These are phyloP conservation scores for Trichoderma cornu-damae DNA, from an alignment of 2,329 filamentous ascomycete species.

Conservation along the genomic window DNA sequence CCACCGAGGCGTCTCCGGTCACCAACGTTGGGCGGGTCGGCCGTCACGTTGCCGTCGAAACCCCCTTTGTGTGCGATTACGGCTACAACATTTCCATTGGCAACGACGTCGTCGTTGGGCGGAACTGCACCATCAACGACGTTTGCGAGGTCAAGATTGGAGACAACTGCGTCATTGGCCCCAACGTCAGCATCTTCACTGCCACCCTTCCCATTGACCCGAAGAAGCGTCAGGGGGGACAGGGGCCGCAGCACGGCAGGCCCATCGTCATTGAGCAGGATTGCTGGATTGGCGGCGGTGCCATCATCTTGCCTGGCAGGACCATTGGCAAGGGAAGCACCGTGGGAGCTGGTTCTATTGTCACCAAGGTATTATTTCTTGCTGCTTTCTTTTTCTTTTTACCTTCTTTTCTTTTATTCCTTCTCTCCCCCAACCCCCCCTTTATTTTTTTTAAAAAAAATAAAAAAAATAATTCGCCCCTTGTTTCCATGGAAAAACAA, in stretches of 20 bases:
- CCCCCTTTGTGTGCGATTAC: conserved; percentile 89
- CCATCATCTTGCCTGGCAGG: conserved; percentile 71
- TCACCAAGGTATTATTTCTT: conserved; percentile 61
- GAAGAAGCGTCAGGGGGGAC: conserved; percentile 66
- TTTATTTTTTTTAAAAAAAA: too few relatives aligned
- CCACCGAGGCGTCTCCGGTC: conserved; percentile 47
- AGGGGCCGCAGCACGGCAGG: conserved; percentile 65
- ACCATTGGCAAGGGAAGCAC: conserved; percentile 74
- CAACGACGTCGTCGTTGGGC: conserved; percentile 75
- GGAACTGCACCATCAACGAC: conserved; percentile 81
- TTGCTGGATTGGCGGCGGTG: conserved; percentile 75
- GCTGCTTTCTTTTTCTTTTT: too few relatives aligned
- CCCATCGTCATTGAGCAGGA: conserved; percentile 78
- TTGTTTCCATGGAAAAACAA: not conserved
- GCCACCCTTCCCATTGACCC: conserved; percentile 68
- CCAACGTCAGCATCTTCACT: conserved; percentile 81
- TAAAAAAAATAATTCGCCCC: not conserved
- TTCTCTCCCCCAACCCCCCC: too few relatives aligned
- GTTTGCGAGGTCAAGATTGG: conserved; percentile 80
- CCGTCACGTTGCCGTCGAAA: conserved; percentile 72
- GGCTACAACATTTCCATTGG: conserved; percentile 92
- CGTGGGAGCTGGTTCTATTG: conserved; percentile 77
- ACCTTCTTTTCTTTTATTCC: too few relatives aligned
- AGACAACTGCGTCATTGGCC: conserved; percentile 69
- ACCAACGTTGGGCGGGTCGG: conserved; percentile 60